Evolutionary conservation across 768 basidiomycete species (phyloP).

Genomic region (Amanita molliuscula): DNA sequence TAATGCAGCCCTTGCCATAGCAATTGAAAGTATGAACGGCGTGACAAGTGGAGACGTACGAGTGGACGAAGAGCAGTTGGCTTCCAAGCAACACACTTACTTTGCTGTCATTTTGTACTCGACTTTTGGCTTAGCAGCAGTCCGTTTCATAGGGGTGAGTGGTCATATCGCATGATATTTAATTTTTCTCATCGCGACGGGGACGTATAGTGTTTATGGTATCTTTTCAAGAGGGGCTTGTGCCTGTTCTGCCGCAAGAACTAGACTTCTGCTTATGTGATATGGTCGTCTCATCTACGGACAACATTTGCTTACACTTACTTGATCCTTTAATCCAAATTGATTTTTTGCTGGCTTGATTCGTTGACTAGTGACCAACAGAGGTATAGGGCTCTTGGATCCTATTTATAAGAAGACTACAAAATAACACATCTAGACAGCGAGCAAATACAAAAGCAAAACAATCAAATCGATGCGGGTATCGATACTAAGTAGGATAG

Average conservation of each 20-base stretch:
- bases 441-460: background rate
- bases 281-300: conserved; percentile 1
- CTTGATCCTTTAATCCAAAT: background rate
- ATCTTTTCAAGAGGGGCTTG: conserved; percentile 75
- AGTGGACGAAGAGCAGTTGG: conserved; percentile 30
- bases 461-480: conserved; percentile 4
- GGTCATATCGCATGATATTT: background rate
- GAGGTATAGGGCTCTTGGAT: no score
- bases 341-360: background rate
- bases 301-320: background rate
- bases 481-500: background rate
- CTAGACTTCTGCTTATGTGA: conserved; percentile 22
- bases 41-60: conserved; percentile 26
- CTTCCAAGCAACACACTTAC: conserved; percentile 41
- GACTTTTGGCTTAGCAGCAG: conserved; percentile 60
- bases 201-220: conserved; percentile 56
- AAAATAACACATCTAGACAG: background rate
- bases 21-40: conserved; percentile 70
- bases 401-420: background rate
- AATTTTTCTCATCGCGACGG: no score
- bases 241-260: conserved; percentile 76
- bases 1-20: conserved; percentile 62
- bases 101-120: conserved; percentile 74
- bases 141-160: conserved; percentile 73
- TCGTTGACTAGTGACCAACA: background rate